Percentiles rank a stretch among this genome's conserved stretches.
These are phyloP conservation scores for Aspergillus fumigatiaffinis DNA, from an alignment of 2,329 filamentous ascomycete genomes.

Conservation along the genomic window DNA sequence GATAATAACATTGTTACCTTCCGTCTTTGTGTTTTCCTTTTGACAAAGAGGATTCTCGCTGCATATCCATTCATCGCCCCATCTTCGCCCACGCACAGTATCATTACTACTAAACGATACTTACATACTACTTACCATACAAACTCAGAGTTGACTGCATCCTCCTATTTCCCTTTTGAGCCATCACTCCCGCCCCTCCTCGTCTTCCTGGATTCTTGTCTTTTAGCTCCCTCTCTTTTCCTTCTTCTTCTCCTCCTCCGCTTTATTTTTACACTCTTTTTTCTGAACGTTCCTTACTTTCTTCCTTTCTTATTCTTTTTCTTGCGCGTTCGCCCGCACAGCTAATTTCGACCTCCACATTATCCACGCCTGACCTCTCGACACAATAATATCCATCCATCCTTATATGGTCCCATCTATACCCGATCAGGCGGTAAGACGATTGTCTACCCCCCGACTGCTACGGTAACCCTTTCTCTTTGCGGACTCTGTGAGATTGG, in stretches of 20 bases:
- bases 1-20: not conserved
- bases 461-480: not conserved
- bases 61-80: not conserved
- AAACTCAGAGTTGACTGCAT: not conserved
- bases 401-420: constrained; percentile 4
- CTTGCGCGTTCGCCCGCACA: constrained; percentile 34
- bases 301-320: constrained; percentile 18
- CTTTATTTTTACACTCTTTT: constrained; percentile 15
- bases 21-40: not conserved
- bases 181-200: constrained; percentile 21
- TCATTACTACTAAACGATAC: not conserved
- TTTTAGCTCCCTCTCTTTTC: constrained; percentile 11
- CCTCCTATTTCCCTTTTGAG: constrained; percentile 16
- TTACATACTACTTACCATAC: not conserved
- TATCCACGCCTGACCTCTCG: constrained; percentile 6
- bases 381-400: constrained; percentile 10
- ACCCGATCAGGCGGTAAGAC: constrained; percentile 4
- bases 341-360: constrained; percentile 22
- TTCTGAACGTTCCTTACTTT: constrained; percentile 23
- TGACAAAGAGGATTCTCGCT: not conserved
- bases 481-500: not conserved
- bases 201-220: constrained; percentile 11
- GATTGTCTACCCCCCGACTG: not conserved
- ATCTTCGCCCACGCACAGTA: not conserved
- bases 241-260: constrained; percentile 14